phyloP scores from a whole-genome alignment of 257 asterid species.

The Solanum pennellii region DNA sequence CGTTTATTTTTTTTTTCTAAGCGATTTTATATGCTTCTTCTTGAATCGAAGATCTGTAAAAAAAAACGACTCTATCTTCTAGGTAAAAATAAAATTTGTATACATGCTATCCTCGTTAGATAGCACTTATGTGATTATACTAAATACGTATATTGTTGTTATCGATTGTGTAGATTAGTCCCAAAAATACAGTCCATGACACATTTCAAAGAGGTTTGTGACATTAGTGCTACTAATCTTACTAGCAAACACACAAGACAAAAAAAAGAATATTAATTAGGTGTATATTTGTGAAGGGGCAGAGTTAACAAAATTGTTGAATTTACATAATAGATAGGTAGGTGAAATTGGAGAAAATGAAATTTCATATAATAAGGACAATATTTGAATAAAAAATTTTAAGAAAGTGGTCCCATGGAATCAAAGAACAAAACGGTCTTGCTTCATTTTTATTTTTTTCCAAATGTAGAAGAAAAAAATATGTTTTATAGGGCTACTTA shows the following conservation, averaged over 20 bases:
- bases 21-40: not conserved
- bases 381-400: not conserved
- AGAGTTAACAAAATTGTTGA: conserved; percentile 26
- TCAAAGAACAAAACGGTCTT: not conserved
- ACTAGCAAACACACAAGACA: conserved; percentile 2
- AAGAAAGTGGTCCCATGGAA: not conserved
- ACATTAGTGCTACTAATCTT: not conserved
- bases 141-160: too few relatives aligned
- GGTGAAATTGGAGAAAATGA: conserved; percentile 20
- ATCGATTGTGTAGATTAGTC: not conserved
- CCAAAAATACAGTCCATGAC: not conserved
- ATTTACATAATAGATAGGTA: conserved; percentile 26
- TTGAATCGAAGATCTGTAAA: not conserved
- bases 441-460: not conserved
- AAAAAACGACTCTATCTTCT: too few relatives aligned
- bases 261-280: conserved; percentile 1
- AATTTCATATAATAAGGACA: not conserved
- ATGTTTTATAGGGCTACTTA: not conserved
- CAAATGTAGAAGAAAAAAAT: not conserved
- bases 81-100: too few relatives aligned
- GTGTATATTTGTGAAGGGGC: conserved; percentile 15
- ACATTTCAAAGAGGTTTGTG: not conserved
- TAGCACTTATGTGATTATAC: too few relatives aligned
- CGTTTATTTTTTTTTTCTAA: too few relatives aligned
- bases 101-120: too few relatives aligned